Base-by-base conservation (phyloP, 176 grass and related monocot genomes). In the Saccharum officinarum region DNA sequence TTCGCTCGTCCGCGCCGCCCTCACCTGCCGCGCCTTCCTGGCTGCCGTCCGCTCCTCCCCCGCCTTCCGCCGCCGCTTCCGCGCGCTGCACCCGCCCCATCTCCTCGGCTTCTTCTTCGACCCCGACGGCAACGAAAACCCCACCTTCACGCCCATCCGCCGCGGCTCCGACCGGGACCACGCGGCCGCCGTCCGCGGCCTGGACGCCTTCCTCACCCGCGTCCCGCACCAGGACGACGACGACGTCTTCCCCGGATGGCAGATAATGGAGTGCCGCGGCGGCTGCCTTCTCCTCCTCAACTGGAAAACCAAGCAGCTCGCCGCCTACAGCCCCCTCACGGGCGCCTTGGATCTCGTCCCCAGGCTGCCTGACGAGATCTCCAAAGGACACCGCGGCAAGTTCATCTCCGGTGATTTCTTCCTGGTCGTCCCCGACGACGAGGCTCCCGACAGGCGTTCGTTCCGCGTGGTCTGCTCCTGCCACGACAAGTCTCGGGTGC, bases 131-230 rank as follows among this genome's bases (percentile, higher is more conserved):
- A 1, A 3, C 11, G 31, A n/a, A 26, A 9, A 69, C 1, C 20
- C 65, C 46, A 16, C 45, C 20, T 81, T 81, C 31, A 15, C 22
- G 0, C 64, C 79, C 65, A 4, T 16, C 33, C 79, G 46, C 31
- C 65, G 65, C 79, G 46, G 65, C 65, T 26, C 65, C 65, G 79
- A 81, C 20, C 7, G 20, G 31, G 79, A 55, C 45, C 45, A 39
- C 64, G 17, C 44, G 20, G 65, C 79, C 11, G 65, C 45, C 22
- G 65, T 81, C 65, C 65, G 79, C 79, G 64, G 65, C 65, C 20
- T 11, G 2, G 65, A 81, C 20, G 22, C 25, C 79, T 68, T 37
- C 31, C 79, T 81, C 45, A 70, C 33, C 20, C 65, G 31, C 65
- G 45, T 81, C 30, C 79, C 65, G 0, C 33, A 8, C 40, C 36